Base-by-base conservation (phyloP, 2,329 filamentous ascomycete genomes). In the Neonectria hederae region DNA sequence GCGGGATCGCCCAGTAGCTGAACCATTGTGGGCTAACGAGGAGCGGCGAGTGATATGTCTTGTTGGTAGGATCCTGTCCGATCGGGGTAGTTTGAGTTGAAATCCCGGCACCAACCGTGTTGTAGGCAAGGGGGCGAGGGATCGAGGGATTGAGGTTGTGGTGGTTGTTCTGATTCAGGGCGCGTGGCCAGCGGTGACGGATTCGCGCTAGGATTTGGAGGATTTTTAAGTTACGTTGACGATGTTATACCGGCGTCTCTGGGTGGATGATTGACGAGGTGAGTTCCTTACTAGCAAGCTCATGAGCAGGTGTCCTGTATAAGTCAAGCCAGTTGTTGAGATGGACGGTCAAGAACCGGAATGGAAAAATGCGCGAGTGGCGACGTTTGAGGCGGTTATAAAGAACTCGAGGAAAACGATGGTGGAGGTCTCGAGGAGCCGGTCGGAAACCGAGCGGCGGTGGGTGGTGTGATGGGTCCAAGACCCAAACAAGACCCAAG, bases 1-100 rank as follows among this genome's bases (percentile, higher is more conserved):
- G 75, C 53, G 35, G 72, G 72, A 64, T 75, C 71, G 55, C 69
- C 67, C 17, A 78, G 68, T 38, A 78, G 49, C 65, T 77, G 77
- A 62, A 78, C 77, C 77, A 78, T 78, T 46, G 52, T 73, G 63
- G 42, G 45, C 58, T 42, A 35, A n/a, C 22, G 13, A 51, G 38
- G 40, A 42, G 42, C 59, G 42, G 19, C 54, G 51, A 28, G 43
- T 24, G 19, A 45, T 62, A 19, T 54, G 10, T 57, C 45, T 57
- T 52, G 53, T 69, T 59, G 60, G 48, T 57, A 46, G 13, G 48
- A 10, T 61, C 22, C 21, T 26, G 38, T 46, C 28, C 30, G 26
- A 35, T 30, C 49, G 24, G 54, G 35, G 45, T 59, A 14, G 49
- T 46, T 21, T 58, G 48, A 24, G 24, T 42, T 46, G 30, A 49